These are phyloP conservation scores for Tolypocladium cylindrosporum DNA, from an alignment of 2,329 filamentous ascomycete species.

Conservation along the genomic window DNA sequence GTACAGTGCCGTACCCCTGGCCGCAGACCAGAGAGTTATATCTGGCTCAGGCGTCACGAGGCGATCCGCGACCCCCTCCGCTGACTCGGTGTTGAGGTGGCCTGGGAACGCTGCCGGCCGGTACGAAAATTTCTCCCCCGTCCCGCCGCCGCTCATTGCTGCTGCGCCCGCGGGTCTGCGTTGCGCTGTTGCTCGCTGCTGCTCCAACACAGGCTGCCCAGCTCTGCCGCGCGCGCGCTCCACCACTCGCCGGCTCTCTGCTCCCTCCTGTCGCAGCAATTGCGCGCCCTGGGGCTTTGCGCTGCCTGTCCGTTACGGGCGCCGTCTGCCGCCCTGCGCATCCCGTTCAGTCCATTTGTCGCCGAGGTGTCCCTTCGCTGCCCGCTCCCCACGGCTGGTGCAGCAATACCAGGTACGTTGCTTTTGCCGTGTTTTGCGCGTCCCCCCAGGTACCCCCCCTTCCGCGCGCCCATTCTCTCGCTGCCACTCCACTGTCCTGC, in stretches of 20 bases:
- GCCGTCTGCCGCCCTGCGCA: background rate
- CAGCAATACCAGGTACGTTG: background rate
- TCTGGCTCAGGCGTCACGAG: constrained; percentile 5
- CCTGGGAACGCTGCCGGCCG: constrained; percentile 9
- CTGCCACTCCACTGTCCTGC: background rate
- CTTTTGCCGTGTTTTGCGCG: background rate
- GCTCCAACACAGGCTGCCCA: background rate
- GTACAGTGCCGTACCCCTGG: constrained; percentile 3
- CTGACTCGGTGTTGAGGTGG: constrained; percentile 6
- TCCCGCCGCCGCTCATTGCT: constrained; percentile 1
- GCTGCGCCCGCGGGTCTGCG: background rate
- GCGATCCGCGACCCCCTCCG: constrained; percentile 3
- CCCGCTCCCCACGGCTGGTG: background rate
- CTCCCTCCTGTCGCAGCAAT: background rate
- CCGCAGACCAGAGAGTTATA: constrained; percentile 4
- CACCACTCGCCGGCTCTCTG: background rate
- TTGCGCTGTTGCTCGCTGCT: background rate
- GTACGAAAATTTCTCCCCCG: constrained; percentile 23
- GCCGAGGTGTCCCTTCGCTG: background rate
- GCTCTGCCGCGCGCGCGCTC: background rate
- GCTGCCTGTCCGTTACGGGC: background rate
- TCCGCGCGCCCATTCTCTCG: background rate
- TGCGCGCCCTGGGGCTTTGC: background rate
- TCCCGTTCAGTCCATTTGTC: background rate
- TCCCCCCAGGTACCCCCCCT: background rate